Base-by-base conservation (phyloP, 1,284 basidiomycete species). In the Boletus mariae region DNA sequence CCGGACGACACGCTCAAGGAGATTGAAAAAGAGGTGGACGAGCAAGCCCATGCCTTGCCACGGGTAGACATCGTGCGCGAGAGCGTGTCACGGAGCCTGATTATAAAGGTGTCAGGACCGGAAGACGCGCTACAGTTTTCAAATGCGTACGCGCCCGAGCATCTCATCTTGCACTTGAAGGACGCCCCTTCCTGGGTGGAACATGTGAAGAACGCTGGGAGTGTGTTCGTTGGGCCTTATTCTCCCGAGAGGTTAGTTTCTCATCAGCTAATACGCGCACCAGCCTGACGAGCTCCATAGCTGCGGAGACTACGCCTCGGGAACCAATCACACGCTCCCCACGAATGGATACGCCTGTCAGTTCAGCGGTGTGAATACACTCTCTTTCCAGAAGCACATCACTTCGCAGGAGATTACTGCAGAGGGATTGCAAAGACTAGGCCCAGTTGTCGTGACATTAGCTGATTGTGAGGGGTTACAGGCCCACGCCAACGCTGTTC, bases 321-420 rank as follows among this genome's bases (percentile, higher is more conserved):
- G 97, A 23, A 99, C 97, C 9, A 99, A 99, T 73, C 97, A 99
- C 77, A 98, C 96, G 0, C 79, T 95, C 32, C 93, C 93, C 26
- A 96, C 92, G 4, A 94, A 94, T 64, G 95, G 94, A 20, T 98
- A 95, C 67, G 97, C 97, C 13, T 87, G 94, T 52, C 95, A 98
- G 70, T 99, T 97, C 76, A 95, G 92, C 60, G 97, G 97, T 15
- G 97, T 99, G 61, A 98, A 97, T 73, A 98, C 96, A 0, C 78
- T 85, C 20, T 94, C 94, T 1, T 99, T 99, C 87, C 94, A 98
- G 73, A 99, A 99, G 73, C 91, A 98, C 72, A 98, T 99, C 66
- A 99, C 97, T 6, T 92, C 91, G 8, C 97, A 99, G 70, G 89
- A 94, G 65, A 82, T 99, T 28, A 92, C 93, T 4, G 71, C 77